Evolutionary conservation across 2,329 filamentous ascomycete species (phyloP).

Genomic region (Aspergillus intermedius): DNA sequence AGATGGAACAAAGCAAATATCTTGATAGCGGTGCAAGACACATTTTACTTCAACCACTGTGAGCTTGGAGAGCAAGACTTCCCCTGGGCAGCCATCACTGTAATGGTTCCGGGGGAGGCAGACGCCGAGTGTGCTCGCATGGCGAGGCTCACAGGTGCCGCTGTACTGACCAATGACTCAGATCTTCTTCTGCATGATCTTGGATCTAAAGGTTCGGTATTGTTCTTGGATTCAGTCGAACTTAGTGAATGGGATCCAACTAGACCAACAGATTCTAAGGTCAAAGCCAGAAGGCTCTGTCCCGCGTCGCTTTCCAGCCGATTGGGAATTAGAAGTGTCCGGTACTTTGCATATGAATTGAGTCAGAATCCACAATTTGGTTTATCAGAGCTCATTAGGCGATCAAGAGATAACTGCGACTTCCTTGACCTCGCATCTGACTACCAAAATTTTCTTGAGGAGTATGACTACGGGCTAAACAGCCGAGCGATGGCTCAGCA

Average conservation of each 20-base stretch:
- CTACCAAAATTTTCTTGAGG: constrained; percentile 28
- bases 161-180: constrained; percentile 76
- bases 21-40: constrained; percentile 6
- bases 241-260: constrained; percentile 10
- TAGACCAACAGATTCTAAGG: constrained; percentile 10
- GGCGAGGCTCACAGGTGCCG: constrained; percentile 49
- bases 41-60: constrained; percentile 23
- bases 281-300: constrained; percentile 35
- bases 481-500: constrained; percentile 1
- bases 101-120: constrained; percentile 74
- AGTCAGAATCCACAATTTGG: constrained; percentile 22
- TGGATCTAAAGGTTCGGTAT: constrained; percentile 54
- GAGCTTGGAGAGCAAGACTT: constrained; percentile 9
- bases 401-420: constrained; percentile 18
- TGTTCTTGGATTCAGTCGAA: constrained; percentile 62
- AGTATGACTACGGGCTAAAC: constrained; percentile 25
- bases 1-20: constrained; percentile 29
- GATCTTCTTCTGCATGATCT: constrained; percentile 74
- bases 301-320: constrained; percentile 24
- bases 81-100: constrained; percentile 35
- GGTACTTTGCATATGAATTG: constrained; percentile 37
- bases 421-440: constrained; percentile 10
- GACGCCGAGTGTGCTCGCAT: constrained; percentile 70
- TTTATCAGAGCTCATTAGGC: constrained; percentile 26
- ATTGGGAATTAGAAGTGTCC: constrained; percentile 28